phyloP scores from a whole-genome alignment of 1,284 basidiomycete genomes.

The Sphaerobolus stellatus region DNA sequence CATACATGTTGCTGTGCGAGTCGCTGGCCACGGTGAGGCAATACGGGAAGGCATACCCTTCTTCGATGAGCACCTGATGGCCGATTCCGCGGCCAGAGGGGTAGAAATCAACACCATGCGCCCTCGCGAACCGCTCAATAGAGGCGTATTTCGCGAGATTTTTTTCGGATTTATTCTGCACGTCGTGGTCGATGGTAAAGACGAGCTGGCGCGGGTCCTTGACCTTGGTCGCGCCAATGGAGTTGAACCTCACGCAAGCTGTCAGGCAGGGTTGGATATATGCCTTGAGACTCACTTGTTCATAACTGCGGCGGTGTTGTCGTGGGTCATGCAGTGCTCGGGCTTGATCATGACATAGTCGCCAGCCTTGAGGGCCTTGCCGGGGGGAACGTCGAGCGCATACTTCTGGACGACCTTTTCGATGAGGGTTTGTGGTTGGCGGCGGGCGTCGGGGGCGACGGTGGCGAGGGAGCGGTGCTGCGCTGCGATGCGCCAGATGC shows the following conservation, averaged over 20 bases:
- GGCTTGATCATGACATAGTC: conserved; percentile 99
- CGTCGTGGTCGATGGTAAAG: conserved; percentile 97
- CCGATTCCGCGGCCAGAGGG: conserved; percentile 98
- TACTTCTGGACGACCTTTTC: conserved; percentile 99
- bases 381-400: conserved; percentile 80
- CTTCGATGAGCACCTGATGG: conserved; percentile 93
- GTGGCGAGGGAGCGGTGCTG: too few species aligned
- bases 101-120: conserved; percentile 91
- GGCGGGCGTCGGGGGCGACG: conserved; percentile 21
- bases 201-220: conserved; percentile 84
- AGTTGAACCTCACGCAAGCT: conserved; percentile 73
- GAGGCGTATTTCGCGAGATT: conserved; percentile 92
- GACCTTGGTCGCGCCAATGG: conserved; percentile 88
- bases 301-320: conserved; percentile 98
- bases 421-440: conserved; percentile 83
- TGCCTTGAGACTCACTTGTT: conserved; percentile 66
- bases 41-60: conserved; percentile 94
- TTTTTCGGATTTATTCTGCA: conserved; percentile 94
- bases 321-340: conserved; percentile 96
- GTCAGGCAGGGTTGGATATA: background rate
- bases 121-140: conserved; percentile 90
- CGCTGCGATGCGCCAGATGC: too few species aligned
- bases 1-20: conserved; percentile 99
- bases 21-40: conserved; percentile 95
- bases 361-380: conserved; percentile 83